Evolutionary conservation across 352 stramenopile genomes (phyloP), one percentile per base, ranked within the genome.

Genomic region (Pythium myriotylum): DNA sequence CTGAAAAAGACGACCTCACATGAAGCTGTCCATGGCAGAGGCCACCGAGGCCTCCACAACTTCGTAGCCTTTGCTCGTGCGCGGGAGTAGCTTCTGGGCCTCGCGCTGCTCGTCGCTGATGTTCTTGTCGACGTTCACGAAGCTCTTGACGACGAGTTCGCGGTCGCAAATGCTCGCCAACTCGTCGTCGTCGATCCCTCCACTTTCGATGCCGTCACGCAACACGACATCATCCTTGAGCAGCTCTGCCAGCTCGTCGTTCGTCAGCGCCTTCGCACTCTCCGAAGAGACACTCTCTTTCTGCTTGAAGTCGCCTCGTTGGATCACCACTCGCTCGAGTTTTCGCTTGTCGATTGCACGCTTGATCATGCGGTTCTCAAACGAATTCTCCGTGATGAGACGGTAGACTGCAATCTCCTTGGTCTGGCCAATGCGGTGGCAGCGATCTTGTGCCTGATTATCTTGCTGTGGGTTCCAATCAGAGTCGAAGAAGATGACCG

Each of bases 401-500:
- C 94, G 87, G 67, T 98, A 98, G 19, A 98, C 92, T 26, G 85
- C 80, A 54, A 97, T 88, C 59, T 93, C 78, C 54, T 93, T 93
- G 39, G 73, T 96, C 71, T 97, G 91, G 13, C 91, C 91, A 49
- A 97, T 95, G 62, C 91, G 80, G 62, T 97, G 91, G 57, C 84
- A 94, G 46, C 91, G 86, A 61, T 97, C 91, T 73, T 96, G 85
- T 13, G 90, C 90, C 59, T 97, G 90, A 57, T 92, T 94, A 70
- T 99, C 96, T 43, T 96, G 98, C 63, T 97, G 91, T 19, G 98
- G 98, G 73, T 99, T 99, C 97, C 97, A 99, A 73, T 99, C 96
- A 32, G 95, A 98, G 79, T 99, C 97, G 62, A 97, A 99, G 20
- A 99, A 91, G 60, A 99, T 92, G 14, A 99, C 96, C 5, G 96